Base-by-base conservation (phyloP, 2,329 filamentous ascomycete species). In the Talaromyces sp. region DNA sequence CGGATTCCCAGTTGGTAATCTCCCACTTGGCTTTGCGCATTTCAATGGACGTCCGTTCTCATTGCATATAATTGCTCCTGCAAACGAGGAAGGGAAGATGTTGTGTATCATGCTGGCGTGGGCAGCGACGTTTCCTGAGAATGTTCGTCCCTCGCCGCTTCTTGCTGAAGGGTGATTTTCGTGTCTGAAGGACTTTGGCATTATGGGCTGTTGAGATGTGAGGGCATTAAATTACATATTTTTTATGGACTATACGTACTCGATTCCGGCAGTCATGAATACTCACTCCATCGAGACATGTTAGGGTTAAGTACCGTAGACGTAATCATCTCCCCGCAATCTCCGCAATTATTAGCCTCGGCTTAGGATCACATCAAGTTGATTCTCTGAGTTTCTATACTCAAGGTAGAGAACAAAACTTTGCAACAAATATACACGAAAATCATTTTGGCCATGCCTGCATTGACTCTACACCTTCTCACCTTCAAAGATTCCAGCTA, bases 381-480 rank as follows among this genome's bases (percentile, higher is more conserved):
- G 43, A 47, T 47, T 47, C 43, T 22, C 2, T 8, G 7, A 13
- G 15, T 13, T 13, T 22, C n/a, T 8, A 10, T 22, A 19, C 43
- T 45, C 8, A 13, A 11, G n/a, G 5, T n/a, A 45, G 40, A 19
- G n/a, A 19, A 36, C 34, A 13, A 17, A 10, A 31, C 7, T 0
- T 31, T 4, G 5, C 11, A n/a, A 27, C 6, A 51, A 10, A 3
- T n/a, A 15, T n/a, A 22, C n/a, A 17, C 8, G 4, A 6, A 19
- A 7, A 54, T 6, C 5, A 8, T 0, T 19, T 59, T 43, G 45
- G 65, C 3, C 25, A 78, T 79, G 77, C 76, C 77, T 58, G 69
- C 75, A 61, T 70, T 74, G 40, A 77, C 74, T 2, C 70, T 79
- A 45, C 75, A 78, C 58, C 74, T 78, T 27, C 67, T 79, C 45